Percentiles rank a stretch among this genome's conserved stretches.
Conservation (phyloP, 768 basidiomycete genomes). For the Pleurotus giganteus region DNA sequence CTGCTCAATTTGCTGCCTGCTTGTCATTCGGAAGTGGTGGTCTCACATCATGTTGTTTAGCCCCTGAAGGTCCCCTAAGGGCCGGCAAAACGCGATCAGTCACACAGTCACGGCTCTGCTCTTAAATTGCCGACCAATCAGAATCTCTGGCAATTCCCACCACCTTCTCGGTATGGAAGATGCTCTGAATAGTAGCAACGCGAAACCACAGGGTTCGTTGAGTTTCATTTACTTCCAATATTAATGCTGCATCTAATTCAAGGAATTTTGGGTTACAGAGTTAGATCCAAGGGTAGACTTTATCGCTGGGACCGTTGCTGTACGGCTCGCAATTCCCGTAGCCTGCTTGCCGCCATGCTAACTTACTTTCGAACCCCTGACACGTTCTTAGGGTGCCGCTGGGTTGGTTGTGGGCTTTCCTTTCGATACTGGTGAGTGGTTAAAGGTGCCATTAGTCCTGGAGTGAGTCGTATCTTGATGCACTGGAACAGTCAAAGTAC, state of each 20-base stretch:
- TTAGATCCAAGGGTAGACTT: conserved; percentile 74
- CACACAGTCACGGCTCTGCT: background rate
- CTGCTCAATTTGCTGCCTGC: too few species aligned
- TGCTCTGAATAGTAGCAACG: background rate
- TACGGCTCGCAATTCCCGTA: conserved; percentile 1
- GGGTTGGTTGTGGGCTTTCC: conserved; percentile 73
- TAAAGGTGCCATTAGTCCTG: too few species aligned
- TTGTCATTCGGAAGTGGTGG: too few species aligned
- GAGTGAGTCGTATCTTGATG: background rate
- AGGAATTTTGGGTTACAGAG: conserved; percentile 16
- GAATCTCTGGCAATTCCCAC: conserved; percentile 8
- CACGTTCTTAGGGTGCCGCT: conserved; percentile 50
- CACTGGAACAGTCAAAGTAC: conserved; percentile 65
- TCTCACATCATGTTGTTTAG: too few species aligned
- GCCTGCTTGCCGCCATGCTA: background rate
- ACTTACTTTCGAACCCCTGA: background rate
- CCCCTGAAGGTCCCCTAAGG: too few species aligned
- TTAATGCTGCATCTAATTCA: background rate
- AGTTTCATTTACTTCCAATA: background rate
- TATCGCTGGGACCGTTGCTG: conserved; percentile 69
- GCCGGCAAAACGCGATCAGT: too few species aligned
- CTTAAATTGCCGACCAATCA: conserved; percentile 1
- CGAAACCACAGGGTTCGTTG: conserved; percentile 7
- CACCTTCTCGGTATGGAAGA: conserved; percentile 6
- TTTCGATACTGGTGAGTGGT: conserved; percentile 60